These are phyloP conservation scores for Paecilomyces formosus DNA, from an alignment of 2,329 filamentous ascomycete genomes.

Conservation along the genomic window DNA sequence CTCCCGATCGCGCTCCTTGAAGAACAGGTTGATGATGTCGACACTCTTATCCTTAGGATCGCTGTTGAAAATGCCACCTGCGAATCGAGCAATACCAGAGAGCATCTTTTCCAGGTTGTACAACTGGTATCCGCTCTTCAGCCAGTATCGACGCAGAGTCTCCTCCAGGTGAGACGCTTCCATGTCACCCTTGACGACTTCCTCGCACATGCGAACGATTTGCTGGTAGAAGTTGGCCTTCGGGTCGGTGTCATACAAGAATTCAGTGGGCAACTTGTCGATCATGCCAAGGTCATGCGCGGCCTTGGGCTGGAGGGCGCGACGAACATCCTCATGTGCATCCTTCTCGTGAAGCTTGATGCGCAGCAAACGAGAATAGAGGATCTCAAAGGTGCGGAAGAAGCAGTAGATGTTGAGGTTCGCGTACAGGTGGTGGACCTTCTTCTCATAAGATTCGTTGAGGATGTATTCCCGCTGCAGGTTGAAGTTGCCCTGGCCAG, in stretches of 20 bases:
- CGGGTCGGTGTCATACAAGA: conserved; percentile 60
- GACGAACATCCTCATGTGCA: conserved; percentile 65
- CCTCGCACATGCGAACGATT: conserved; percentile 77
- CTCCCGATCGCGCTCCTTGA: conserved; percentile 70
- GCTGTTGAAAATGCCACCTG: conserved; percentile 71
- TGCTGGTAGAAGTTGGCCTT: conserved; percentile 75
- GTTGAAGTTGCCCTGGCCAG: conserved; percentile 49
- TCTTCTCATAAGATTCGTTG: conserved; percentile 73
- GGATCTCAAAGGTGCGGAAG: conserved; percentile 84
- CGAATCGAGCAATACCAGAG: conserved; percentile 70
- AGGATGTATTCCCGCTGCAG: conserved; percentile 59
- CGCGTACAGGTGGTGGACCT: conserved; percentile 81
- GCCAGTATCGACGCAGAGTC: conserved; percentile 81
- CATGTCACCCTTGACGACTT: conserved; percentile 72
- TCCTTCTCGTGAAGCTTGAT: conserved; percentile 73
- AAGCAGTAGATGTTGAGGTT: conserved; percentile 92
- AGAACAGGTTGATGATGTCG: conserved; percentile 82
- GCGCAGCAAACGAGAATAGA: conserved; percentile 75
- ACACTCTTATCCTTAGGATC: conserved; percentile 91
- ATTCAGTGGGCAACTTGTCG: conserved; percentile 65
- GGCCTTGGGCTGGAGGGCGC: conserved; percentile 68
- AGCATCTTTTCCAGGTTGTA: conserved; percentile 91
- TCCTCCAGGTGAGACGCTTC: conserved; percentile 84
- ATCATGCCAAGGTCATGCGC: conserved; percentile 78
- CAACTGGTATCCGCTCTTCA: conserved; percentile 83